A percentile compares a stretch with the other conserved stretches of the same genome.
Evolutionary conservation across 352 stramenopile species (phyloP).

Genomic region (Phytophthora capsici): DNA sequence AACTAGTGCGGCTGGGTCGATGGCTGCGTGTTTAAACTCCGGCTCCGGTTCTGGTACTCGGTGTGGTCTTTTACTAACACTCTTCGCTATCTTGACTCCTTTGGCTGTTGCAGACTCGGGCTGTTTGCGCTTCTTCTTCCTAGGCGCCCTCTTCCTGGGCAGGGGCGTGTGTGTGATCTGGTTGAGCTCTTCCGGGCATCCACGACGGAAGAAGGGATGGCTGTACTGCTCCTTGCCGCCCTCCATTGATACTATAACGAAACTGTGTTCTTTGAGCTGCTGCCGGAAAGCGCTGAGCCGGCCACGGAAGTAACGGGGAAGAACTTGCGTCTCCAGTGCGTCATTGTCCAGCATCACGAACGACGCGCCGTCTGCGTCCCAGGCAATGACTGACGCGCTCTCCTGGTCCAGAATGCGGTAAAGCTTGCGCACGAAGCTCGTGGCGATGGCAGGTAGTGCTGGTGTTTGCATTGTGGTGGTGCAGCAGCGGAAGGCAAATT

Average conservation of each 20-base stretch:
- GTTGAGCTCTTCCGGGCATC: conserved; percentile 43
- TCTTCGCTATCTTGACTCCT: conserved; percentile 26
- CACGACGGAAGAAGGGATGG: conserved; percentile 57
- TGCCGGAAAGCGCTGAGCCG: conserved; percentile 69
- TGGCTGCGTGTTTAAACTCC: conserved; percentile 24
- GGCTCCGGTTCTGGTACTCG: conserved; percentile 14
- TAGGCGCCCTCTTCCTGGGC: conserved; percentile 40
- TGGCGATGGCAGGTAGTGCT: conserved; percentile 53
- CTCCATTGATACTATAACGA: conserved; percentile 16
- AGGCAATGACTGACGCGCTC: conserved; percentile 57
- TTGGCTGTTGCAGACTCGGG: not conserved
- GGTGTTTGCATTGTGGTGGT: conserved; percentile 5
- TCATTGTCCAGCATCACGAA: conserved; percentile 65
- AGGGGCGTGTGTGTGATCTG: conserved; percentile 48
- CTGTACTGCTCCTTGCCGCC: conserved; percentile 43
- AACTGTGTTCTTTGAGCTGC: conserved; percentile 75
- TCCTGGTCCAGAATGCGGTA: conserved; percentile 79
- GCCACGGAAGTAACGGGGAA: conserved; percentile 75
- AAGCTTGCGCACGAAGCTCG: conserved; percentile 76
- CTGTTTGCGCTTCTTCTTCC: conserved; percentile 38
- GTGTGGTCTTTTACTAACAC: conserved; percentile 13
- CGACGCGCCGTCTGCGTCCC: conserved; percentile 54
- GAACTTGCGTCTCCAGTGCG: conserved; percentile 49
- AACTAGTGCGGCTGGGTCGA: conserved; percentile 20
- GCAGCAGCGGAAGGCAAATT: conserved; percentile 21